Evolutionary conservation across 1,139 yeast genomes (phyloP).

Genomic region (Meyerozyma smithsonii): DNA sequence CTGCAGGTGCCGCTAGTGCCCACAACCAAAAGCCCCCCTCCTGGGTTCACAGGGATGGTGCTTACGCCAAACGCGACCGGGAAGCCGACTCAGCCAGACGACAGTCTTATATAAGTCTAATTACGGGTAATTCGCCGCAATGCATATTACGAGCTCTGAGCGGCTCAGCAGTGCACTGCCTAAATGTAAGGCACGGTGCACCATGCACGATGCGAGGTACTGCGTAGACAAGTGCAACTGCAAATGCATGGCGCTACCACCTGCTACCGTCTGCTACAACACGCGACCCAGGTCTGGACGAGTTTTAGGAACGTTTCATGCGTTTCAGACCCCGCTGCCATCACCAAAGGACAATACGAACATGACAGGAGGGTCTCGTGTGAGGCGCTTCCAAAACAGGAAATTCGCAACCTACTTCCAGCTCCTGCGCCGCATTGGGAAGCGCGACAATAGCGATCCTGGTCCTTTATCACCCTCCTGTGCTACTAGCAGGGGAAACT

Average conservation of each 20-base stretch:
- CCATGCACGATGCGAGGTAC: no score
- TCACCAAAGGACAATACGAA: no score
- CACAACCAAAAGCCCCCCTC: conserved; percentile 18
- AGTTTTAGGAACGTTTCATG: no score
- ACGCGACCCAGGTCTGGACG: no score
- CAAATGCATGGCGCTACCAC: no score
- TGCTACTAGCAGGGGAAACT: no score
- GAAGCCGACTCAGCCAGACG: neutral
- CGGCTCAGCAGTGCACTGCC: neutral
- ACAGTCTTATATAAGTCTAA: conserved; percentile 2
- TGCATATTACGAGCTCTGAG: neutral
- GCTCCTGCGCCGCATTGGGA: neutral
- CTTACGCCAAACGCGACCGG: conserved; percentile 11
- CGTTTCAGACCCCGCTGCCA: no score
- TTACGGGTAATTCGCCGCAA: no score
- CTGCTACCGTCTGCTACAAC: no score
- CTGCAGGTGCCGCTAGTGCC: conserved; percentile 3
- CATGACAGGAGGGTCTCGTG: neutral
- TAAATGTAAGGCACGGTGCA: no score
- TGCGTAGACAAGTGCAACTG: no score
- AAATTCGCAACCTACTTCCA: neutral
- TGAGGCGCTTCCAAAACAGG: neutral
- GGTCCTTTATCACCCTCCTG: no score
- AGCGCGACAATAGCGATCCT: neutral
- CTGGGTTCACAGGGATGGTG: conserved; percentile 22